Evolutionary conservation across 1,284 basidiomycete genomes (phyloP).

Genomic region (Dichomitus squalens): DNA sequence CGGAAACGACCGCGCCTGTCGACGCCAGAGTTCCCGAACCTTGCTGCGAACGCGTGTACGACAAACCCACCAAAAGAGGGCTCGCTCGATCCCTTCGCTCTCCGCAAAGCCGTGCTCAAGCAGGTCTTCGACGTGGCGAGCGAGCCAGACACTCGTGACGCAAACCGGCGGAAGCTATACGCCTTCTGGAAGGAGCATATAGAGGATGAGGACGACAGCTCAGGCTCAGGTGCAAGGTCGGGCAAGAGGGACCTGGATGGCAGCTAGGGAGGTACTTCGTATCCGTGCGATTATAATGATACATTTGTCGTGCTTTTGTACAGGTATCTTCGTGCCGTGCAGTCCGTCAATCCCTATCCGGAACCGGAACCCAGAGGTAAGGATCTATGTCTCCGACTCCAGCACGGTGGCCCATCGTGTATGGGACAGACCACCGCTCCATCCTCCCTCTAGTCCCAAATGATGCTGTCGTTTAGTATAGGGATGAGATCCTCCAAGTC

Average conservation of each 20-base stretch:
- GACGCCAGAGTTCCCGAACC: conserved; percentile 38
- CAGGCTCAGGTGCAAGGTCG: conserved; percentile 26
- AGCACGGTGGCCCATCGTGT: conserved; percentile 2
- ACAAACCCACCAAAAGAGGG: conserved; percentile 42
- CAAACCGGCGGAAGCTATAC: conserved; percentile 84
- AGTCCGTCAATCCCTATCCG: neutral
- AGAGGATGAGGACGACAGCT: conserved; percentile 45
- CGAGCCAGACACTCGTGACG: conserved; percentile 69
- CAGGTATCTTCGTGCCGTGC: conserved; percentile 2
- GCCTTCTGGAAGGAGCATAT: conserved; percentile 69
- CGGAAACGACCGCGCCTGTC: conserved; percentile 44
- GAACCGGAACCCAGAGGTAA: neutral
- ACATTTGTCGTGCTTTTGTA: conserved; percentile 20
- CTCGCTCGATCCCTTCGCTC: conserved; percentile 33
- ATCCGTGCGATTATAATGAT: conserved; percentile 12
- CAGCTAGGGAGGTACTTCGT: conserved; percentile 15
- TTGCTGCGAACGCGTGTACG: conserved; percentile 54
- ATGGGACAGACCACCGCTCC: neutral
- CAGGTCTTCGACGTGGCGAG: conserved; percentile 79
- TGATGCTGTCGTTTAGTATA: conserved; percentile 22
- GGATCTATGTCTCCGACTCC: neutral
- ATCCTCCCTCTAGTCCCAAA: conserved; percentile 18
- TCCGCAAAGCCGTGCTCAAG: conserved; percentile 65
- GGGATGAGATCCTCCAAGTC: conserved; percentile 21
- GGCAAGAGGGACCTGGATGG: conserved; percentile 23